Percentiles rank a stretch among this genome's conserved stretches.
Evolutionary conservation across 169 alveolate species (phyloP).

Genomic region (Cryptosporidium ryanae): DNA sequence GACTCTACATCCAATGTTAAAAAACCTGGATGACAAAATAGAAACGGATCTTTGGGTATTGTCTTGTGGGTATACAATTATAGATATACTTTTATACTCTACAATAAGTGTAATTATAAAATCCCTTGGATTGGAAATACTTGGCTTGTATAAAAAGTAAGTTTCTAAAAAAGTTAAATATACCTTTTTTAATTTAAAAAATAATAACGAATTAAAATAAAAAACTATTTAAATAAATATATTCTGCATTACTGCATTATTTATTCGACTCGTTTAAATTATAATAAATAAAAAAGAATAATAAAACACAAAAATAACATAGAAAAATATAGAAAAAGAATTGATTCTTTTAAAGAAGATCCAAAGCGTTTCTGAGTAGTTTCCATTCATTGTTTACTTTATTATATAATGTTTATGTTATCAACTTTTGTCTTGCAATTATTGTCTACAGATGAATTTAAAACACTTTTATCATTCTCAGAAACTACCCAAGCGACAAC

Average conservation of each 20-base stretch:
- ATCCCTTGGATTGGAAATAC: constrained; percentile 25
- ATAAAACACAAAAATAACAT: constrained; percentile 27
- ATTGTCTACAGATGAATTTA: constrained; percentile 2
- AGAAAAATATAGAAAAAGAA: constrained; percentile 55
- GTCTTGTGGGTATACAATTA: constrained; percentile 3
- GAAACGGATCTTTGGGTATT: constrained; percentile 38
- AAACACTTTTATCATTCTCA: constrained; percentile 17
- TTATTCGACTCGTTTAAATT: neutral
- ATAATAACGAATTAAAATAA: neutral
- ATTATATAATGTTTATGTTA: too few species aligned
- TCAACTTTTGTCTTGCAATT: neutral
- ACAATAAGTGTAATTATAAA: constrained; percentile 50
- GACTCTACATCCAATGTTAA: constrained; percentile 58
- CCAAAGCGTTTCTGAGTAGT: constrained; percentile 44
- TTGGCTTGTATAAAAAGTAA: constrained; percentile 38
- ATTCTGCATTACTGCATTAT: neutral
- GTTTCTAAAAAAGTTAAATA: constrained; percentile 14
- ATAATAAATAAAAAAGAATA: constrained; percentile 1
- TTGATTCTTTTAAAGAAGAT: constrained; percentile 66
- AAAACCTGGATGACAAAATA: constrained; percentile 10
- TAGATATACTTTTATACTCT: constrained; percentile 47
- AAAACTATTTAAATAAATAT: neutral
- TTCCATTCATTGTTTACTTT: neutral
- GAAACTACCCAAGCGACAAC: constrained; percentile 80
- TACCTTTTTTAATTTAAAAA: too few species aligned